Conservation (phyloP, 2,329 filamentous ascomycete genomes). For the Epichloe bromicola region DNA sequence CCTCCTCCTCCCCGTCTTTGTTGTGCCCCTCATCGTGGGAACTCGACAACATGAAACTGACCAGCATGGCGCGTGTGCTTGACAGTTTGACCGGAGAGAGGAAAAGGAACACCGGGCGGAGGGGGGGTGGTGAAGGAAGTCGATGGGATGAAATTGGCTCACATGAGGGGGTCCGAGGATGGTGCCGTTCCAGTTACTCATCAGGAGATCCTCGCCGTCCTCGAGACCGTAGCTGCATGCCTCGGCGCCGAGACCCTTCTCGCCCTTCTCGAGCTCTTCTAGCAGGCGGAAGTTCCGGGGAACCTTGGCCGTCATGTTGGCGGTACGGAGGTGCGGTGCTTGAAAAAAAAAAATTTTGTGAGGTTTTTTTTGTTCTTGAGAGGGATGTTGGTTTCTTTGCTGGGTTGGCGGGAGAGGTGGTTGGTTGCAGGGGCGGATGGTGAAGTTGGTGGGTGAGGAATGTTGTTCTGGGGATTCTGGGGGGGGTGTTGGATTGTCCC, state of each 20-base stretch:
- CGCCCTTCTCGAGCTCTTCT: constrained; percentile 96
- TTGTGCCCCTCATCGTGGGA: too few species aligned
- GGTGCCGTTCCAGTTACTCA: constrained; percentile 98
- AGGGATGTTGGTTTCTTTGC: not conserved
- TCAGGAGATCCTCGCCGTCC: constrained; percentile 85
- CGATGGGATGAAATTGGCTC: constrained; percentile 9
- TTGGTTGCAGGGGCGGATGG: not conserved
- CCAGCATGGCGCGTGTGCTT: too few species aligned
- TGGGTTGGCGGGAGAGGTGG: not conserved
- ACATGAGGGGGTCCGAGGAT: constrained; percentile 95
- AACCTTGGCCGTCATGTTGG: constrained; percentile 42
- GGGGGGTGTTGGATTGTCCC: not conserved
- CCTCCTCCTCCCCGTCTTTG: too few species aligned
- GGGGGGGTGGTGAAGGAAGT: not conserved
- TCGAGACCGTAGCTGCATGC: constrained; percentile 94
- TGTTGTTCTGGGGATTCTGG: not conserved
- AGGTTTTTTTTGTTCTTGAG: not conserved
- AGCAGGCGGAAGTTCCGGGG: constrained; percentile 93
- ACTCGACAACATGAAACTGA: too few species aligned
- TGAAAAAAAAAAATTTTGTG: too few species aligned
- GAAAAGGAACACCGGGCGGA: not conserved
- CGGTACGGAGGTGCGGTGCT: not conserved
- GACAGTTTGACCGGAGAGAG: not conserved
- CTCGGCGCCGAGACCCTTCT: constrained; percentile 93
- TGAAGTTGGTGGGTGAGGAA: not conserved